A percentile compares a stretch with the other conserved stretches of the same genome.
Evolutionary conservation across 2,329 filamentous ascomycete genomes (phyloP).

Genomic region (Trichoderma pleuroti): DNA sequence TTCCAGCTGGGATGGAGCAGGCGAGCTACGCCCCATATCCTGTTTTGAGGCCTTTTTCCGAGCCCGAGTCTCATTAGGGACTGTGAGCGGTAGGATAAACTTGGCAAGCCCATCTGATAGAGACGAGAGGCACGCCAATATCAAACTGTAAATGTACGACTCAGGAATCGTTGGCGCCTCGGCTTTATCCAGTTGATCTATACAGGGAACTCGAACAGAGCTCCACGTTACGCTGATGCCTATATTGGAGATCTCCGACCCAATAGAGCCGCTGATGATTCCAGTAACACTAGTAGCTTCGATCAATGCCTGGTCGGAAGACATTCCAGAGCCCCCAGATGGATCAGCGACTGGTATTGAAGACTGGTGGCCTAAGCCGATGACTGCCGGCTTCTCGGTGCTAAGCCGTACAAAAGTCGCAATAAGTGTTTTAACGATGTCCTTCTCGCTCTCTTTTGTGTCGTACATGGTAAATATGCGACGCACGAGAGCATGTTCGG

Average conservation of each 20-base stretch:
- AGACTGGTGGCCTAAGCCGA: slow-evolving; percentile 85
- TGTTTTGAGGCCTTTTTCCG: slow-evolving; percentile 48
- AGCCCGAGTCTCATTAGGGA: slow-evolving; percentile 64
- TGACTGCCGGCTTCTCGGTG: slow-evolving; percentile 83
- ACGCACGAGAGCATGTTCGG: slow-evolving; percentile 72
- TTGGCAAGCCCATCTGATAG: slow-evolving; percentile 91
- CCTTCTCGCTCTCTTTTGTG: slow-evolving; percentile 64
- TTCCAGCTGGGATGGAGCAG: slow-evolving; percentile 37
- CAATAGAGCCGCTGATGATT: slow-evolving; percentile 72
- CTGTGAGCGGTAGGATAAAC: slow-evolving; percentile 86
- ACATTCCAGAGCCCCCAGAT: slow-evolving; percentile 52
- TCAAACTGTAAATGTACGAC: slow-evolving; percentile 88
- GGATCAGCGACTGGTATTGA: slow-evolving; percentile 66
- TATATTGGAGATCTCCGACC: slow-evolving; percentile 62
- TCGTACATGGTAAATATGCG: slow-evolving; percentile 82
- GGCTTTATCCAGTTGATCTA: slow-evolving; percentile 90
- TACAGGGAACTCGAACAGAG: slow-evolving; percentile 76
- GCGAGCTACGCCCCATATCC: slow-evolving; percentile 44
- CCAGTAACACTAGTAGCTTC: slow-evolving; percentile 85
- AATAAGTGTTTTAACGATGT: slow-evolving; percentile 76
- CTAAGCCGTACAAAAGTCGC: slow-evolving; percentile 88
- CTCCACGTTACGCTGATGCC: slow-evolving; percentile 94
- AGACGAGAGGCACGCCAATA: slow-evolving; percentile 82
- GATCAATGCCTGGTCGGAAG: slow-evolving; percentile 79
- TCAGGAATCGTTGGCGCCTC: slow-evolving; percentile 81